Evolutionary conservation across 306 rosid genomes (phyloP).

Genomic region (Urtica urens): DNA sequence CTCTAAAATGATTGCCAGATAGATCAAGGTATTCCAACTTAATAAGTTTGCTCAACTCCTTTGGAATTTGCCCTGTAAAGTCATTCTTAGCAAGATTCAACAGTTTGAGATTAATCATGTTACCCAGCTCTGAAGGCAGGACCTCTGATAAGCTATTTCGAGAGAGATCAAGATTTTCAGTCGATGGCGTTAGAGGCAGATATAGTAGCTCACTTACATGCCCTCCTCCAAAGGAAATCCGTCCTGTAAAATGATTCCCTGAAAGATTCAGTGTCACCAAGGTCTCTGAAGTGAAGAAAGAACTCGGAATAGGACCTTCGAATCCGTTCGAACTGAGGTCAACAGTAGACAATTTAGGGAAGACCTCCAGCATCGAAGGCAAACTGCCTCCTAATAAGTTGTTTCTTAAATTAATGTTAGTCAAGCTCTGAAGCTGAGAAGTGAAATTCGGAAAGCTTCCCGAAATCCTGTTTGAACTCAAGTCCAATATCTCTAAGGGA

Average conservation of each 20-base stretch:
- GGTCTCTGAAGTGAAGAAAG: conserved; percentile 52
- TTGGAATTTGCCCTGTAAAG: conserved; percentile 68
- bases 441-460: conserved; percentile 49
- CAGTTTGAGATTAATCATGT: conserved; percentile 62
- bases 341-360: conserved; percentile 41
- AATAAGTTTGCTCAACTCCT: conserved; percentile 57
- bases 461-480: conserved; percentile 71
- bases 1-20: conserved; percentile 70
- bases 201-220: conserved; percentile 62
- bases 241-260: conserved; percentile 57
- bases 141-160: conserved; percentile 50
- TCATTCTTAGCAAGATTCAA: conserved; percentile 68
- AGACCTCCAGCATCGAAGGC: conserved; percentile 46
- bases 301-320: conserved; percentile 59
- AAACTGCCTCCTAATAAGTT: conserved; percentile 48
- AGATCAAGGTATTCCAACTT: conserved; percentile 69
- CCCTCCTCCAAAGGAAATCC: conserved; percentile 57
- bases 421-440: conserved; percentile 30
- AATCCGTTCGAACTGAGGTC: conserved; percentile 79
- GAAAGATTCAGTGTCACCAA: conserved; percentile 73
- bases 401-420: conserved; percentile 32
- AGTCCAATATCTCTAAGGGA: conserved; percentile 52
- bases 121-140: conserved; percentile 67
- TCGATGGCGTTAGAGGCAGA: conserved; percentile 37
- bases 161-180: conserved; percentile 74